Evolutionary conservation across 140 eudicot species (phyloP).

Genomic region (Anethum foeniculum): DNA sequence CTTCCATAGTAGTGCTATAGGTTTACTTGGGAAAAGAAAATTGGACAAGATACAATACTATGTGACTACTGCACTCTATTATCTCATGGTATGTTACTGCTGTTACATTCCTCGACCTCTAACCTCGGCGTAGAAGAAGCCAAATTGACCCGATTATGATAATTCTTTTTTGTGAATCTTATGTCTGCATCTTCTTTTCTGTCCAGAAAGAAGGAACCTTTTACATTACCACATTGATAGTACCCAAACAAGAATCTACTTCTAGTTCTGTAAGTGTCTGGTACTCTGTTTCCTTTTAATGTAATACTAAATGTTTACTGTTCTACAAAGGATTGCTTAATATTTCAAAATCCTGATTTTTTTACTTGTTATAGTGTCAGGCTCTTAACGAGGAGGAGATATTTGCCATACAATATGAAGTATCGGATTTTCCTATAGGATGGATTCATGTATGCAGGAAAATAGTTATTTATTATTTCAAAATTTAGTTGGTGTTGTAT

Average conservation of each 20-base stretch:
- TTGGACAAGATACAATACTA: neutral
- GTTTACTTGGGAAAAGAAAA: neutral
- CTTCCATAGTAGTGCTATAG: neutral
- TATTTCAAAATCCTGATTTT: constrained; percentile 13
- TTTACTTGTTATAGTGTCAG: constrained; percentile 45
- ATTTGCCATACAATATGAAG: constrained; percentile 54
- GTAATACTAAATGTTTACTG: neutral
- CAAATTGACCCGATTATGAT: constrained; percentile 7
- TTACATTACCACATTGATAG: constrained; percentile 50
- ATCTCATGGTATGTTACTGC: neutral
- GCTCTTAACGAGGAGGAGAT: constrained; percentile 62
- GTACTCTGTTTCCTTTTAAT: neutral
- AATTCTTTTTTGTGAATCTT: constrained; percentile 2
- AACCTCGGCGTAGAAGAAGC: neutral
- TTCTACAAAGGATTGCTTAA: neutral
- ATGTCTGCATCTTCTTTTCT: neutral
- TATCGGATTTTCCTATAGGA: constrained; percentile 56
- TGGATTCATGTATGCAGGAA: constrained; percentile 64
- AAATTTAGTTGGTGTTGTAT: neutral
- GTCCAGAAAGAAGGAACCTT: constrained; percentile 52
- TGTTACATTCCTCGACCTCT: neutral
- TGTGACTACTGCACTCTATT: neutral
- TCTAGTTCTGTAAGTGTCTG: constrained; percentile 47
- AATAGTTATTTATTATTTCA: constrained; percentile 1
- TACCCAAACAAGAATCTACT: constrained; percentile 72